Percentiles rank a stretch among this genome's conserved stretches.
These are phyloP conservation scores for Saitoella complicata DNA, from an alignment of 805 yeast species.

Conservation along the genomic window DNA sequence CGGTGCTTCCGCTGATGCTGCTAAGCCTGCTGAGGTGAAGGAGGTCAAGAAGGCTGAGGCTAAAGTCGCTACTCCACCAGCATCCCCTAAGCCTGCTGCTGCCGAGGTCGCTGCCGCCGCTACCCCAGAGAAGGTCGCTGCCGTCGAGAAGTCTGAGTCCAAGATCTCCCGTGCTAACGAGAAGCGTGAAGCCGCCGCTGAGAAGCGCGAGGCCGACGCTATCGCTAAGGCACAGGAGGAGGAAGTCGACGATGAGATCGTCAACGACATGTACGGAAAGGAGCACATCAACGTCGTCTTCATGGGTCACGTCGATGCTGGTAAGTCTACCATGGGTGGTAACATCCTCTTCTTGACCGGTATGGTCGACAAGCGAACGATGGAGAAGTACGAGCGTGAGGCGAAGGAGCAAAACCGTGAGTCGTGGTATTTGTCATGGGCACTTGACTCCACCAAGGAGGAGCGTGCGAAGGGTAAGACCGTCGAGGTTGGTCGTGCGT, in stretches of 20 bases:
- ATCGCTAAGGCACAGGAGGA: slow-evolving; percentile 58
- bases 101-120: slow-evolving; percentile 14
- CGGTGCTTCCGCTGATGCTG: slow-evolving; percentile 18
- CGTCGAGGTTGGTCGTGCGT: slow-evolving; percentile 95
- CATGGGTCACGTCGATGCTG: slow-evolving; percentile 99
- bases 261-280: slow-evolving; percentile 87
- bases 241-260: slow-evolving; percentile 68
- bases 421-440: slow-evolving; percentile 99
- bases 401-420: slow-evolving; percentile 99
- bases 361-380: slow-evolving; percentile 95
- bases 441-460: slow-evolving; percentile 97
- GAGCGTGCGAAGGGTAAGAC: slow-evolving; percentile 99
- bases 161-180: slow-evolving; percentile 43
- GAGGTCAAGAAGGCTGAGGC: slow-evolving; percentile 13
- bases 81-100: slow-evolving; percentile 14
- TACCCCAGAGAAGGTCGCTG: slow-evolving; percentile 11
- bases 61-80: slow-evolving; percentile 13
- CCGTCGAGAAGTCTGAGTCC: slow-evolving; percentile 13
- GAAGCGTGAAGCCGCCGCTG: slow-evolving; percentile 58
- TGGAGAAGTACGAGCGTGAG: slow-evolving; percentile 94
- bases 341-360: slow-evolving; percentile 85
- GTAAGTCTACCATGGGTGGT: slow-evolving; percentile 99
- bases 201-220: slow-evolving; percentile 29
- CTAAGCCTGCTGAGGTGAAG: slow-evolving; percentile 17
- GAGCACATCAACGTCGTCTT: slow-evolving; percentile 93